phyloP scores from a whole-genome alignment of 139 green algal genomes.

The Pycnococcus provasolii region DNA sequence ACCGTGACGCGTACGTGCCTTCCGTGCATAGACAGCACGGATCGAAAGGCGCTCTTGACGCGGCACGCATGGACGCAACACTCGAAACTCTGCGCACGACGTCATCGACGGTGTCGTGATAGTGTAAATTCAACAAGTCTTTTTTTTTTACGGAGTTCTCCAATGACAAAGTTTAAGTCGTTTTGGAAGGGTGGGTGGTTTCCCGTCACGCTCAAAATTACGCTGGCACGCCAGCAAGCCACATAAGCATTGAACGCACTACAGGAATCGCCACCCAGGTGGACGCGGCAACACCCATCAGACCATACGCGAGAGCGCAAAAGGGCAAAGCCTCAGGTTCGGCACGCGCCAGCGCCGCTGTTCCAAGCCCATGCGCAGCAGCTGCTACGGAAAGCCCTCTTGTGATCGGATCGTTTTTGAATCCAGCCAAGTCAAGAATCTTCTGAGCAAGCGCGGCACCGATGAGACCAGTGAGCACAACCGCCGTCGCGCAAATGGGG shows the following conservation, averaged over 20 bases:
- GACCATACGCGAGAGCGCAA: slow-evolving; percentile 65
- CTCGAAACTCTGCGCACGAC: too few species aligned
- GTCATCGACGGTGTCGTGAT: too few species aligned
- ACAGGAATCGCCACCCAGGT: slow-evolving; percentile 46
- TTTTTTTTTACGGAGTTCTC: too few species aligned
- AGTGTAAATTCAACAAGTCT: too few species aligned
- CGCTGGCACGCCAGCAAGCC: slow-evolving; percentile 3
- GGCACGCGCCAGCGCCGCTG: slow-evolving; percentile 58
- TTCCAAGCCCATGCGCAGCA: slow-evolving; percentile 66
- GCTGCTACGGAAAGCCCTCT: slow-evolving; percentile 62
- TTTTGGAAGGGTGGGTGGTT: too few species aligned
- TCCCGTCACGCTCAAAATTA: too few species aligned
- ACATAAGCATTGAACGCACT: slow-evolving; percentile 10
- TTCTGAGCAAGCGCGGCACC: slow-evolving; percentile 58
- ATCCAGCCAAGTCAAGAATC: slow-evolving; percentile 48
- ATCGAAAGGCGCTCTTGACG: too few species aligned
- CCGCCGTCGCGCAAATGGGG: slow-evolving; percentile 62
- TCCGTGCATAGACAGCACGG: too few species aligned
- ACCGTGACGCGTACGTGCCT: too few species aligned
- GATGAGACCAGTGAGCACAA: slow-evolving; percentile 64
- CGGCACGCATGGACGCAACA: too few species aligned
- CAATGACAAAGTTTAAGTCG: too few species aligned
- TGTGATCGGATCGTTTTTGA: slow-evolving; percentile 63
- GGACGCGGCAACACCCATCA: slow-evolving; percentile 69
- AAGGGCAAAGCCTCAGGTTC: slow-evolving; percentile 78